Percentiles rank a stretch among this genome's conserved stretches.
Evolutionary conservation across 2,329 filamentous ascomycete species (phyloP).

Genomic region (Chrysoporthe puriensis): DNA sequence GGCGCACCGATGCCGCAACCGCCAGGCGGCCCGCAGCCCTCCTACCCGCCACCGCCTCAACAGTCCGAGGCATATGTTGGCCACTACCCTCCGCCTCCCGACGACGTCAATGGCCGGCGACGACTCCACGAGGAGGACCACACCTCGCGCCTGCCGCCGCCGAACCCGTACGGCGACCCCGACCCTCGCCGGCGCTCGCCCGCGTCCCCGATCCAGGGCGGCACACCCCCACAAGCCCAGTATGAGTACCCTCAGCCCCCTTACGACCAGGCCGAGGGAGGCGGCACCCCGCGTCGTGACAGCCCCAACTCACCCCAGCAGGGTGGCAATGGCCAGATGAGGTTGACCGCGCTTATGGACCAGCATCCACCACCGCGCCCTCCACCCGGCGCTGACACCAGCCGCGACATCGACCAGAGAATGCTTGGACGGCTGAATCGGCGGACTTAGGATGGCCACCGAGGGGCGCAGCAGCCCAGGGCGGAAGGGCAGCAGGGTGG

Average conservation of each 20-base stretch:
- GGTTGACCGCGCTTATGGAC: constrained; percentile 55
- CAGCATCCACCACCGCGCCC: constrained; percentile 35
- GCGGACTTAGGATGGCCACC: constrained; percentile 31
- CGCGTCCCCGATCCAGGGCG: constrained; percentile 49
- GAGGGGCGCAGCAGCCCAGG: constrained; percentile 21
- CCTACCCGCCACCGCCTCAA: constrained; percentile 30
- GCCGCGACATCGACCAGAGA: constrained; percentile 56
- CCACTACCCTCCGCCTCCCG: constrained; percentile 40
- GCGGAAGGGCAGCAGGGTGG: background rate
- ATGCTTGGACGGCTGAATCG: constrained; percentile 59
- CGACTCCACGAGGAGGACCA: constrained; percentile 47
- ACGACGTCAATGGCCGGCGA: constrained; percentile 42
- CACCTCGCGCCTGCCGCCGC: constrained; percentile 48
- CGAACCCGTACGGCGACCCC: constrained; percentile 52
- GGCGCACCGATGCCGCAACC: constrained; percentile 29
- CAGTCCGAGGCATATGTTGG: constrained; percentile 31
- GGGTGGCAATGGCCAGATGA: constrained; percentile 46
- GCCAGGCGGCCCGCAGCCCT: constrained; percentile 29
- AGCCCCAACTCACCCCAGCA: constrained; percentile 41
- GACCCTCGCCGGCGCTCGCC: constrained; percentile 56
- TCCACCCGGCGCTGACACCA: constrained; percentile 29
- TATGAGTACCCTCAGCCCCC: constrained; percentile 36
- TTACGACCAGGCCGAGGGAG: constrained; percentile 39
- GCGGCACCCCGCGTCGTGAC: constrained; percentile 44
- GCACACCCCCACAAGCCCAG: constrained; percentile 50